These are phyloP conservation scores for Hibiscus trionum DNA, from an alignment of 345 rosid genomes.

Conservation along the genomic window DNA sequence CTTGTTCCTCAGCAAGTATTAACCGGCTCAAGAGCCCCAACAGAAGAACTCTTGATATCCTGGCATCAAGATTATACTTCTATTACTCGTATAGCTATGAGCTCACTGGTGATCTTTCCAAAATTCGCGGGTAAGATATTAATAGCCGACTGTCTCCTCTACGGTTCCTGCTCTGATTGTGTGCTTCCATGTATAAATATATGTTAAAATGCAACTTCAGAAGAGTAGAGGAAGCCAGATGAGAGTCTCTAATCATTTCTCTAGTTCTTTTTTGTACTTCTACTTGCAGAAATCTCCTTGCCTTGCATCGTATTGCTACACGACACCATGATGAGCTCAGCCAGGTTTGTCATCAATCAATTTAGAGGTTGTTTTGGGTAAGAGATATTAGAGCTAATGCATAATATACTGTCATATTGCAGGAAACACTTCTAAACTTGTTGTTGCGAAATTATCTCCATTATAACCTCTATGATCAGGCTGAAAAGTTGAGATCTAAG, in stretches of 20 bases:
- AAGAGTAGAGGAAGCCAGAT: not conserved
- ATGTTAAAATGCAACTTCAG: not conserved
- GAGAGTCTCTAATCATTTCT: not conserved
- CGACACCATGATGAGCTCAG: not conserved
- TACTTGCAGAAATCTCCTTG: not conserved
- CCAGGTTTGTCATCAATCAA: not conserved
- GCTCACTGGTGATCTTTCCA: conserved; percentile 67
- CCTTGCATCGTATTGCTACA: not conserved
- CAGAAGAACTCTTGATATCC: conserved; percentile 70
- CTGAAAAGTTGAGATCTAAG: not conserved
- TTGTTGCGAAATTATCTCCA: not conserved
- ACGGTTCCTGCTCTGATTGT: not conserved
- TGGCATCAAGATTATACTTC: conserved; percentile 72
- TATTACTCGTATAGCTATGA: conserved; percentile 78
- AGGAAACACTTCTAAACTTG: not conserved
- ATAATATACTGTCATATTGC: not conserved
- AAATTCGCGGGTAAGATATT: conserved; percentile 62
- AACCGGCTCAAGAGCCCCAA: conserved; percentile 58
- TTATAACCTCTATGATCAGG: not conserved
- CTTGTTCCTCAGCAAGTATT: conserved; percentile 76
- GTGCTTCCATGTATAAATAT: not conserved
- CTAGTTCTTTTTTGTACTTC: not conserved
- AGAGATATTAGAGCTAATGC: not conserved
- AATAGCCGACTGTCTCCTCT: not conserved
- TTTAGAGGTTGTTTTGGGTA: not conserved